phyloP scores from a whole-genome alignment of 192 early-diverging fungal genomes.

The Kappamyces sp. region DNA sequence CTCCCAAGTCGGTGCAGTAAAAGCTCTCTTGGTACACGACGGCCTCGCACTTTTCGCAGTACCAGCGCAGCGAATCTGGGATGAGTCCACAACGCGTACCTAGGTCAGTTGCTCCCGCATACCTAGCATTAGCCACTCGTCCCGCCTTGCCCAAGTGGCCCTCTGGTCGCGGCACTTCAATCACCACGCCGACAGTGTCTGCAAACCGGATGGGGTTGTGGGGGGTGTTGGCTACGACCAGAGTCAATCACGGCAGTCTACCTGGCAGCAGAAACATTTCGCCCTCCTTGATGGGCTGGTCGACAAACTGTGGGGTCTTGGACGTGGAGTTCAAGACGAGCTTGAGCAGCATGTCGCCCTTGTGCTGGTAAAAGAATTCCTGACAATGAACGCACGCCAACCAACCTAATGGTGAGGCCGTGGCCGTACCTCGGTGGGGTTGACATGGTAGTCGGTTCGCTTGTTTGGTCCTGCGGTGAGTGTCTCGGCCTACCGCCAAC shows the following conservation, averaged over 20 bases:
- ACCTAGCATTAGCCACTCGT: background rate
- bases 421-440: constrained; percentile 76
- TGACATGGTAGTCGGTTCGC: constrained; percentile 95
- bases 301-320: constrained; percentile 52
- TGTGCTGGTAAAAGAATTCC: constrained; percentile 97
- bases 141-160: constrained; percentile 54
- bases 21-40: constrained; percentile 89
- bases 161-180: constrained; percentile 77
- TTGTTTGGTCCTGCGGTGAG: constrained; percentile 70
- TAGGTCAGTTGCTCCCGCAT: background rate
- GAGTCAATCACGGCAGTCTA: constrained; percentile 24
- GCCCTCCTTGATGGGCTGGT: constrained; percentile 84
- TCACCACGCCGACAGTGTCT: constrained; percentile 93
- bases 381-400: constrained; percentile 16
- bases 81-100: background rate
- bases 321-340: constrained; percentile 62
- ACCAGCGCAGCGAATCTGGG: constrained; percentile 87
- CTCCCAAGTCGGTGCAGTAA: constrained; percentile 81
- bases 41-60: constrained; percentile 76
- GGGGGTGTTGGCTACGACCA: constrained; percentile 66
- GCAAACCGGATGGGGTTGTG: constrained; percentile 92
- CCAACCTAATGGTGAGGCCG: background rate
- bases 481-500: constrained; percentile 51
- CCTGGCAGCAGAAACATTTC: constrained; percentile 94
- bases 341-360: constrained; percentile 89